Evolutionary conservation across 805 yeast genomes (phyloP), one percentile per base, ranked within the genome.

Genomic region (Ogataea thermomethanolica): DNA sequence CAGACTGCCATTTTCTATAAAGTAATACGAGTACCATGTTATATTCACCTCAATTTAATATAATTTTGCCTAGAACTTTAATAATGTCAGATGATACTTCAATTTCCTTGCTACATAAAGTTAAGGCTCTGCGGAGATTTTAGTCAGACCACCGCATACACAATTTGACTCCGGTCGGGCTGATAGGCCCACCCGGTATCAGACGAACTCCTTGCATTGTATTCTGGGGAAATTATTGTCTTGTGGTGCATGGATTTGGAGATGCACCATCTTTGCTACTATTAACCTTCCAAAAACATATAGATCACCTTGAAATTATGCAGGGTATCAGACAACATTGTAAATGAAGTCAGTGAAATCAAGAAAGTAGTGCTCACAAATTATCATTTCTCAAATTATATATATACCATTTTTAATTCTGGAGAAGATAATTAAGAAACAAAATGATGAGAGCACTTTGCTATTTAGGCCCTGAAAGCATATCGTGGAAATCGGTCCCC

Each of bases 371-470:
- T 17, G 20, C 5, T 5, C 20, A 17, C 20, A 5, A 17, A 17
- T 17, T 3, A 17, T 17, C 20, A 5, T 17, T 17, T 17, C 20
- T 17, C 20, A 17, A 17, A 17, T 17, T 17, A 17, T 17, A 17
- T 17, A 17, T 17, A 17, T 3, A 17, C 20, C 20, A 17, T 17
- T 17, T 17, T 17, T 17, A 17, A 17, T 17, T 17, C 20, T 17
- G 5, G 5, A 17, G 8, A 26, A 26, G 8, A 4, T 10, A 7
- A 26, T 5, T 8, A 26, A 13, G 8, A 23, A 14, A 11, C n/a
- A 60, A 37, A 30, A 55, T 57, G 52, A 73, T 73, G 77, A 71
- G 70, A 60, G 78, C 76, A 12, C 45, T 73, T 14, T 66, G 68
- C 4, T 73, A 70, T 45, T 58, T 66, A n/a, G 73, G 74, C 5